These are phyloP conservation scores for Phyllosticta paracitricarpa DNA, from an alignment of 2,329 filamentous ascomycete genomes.

Conservation along the genomic window DNA sequence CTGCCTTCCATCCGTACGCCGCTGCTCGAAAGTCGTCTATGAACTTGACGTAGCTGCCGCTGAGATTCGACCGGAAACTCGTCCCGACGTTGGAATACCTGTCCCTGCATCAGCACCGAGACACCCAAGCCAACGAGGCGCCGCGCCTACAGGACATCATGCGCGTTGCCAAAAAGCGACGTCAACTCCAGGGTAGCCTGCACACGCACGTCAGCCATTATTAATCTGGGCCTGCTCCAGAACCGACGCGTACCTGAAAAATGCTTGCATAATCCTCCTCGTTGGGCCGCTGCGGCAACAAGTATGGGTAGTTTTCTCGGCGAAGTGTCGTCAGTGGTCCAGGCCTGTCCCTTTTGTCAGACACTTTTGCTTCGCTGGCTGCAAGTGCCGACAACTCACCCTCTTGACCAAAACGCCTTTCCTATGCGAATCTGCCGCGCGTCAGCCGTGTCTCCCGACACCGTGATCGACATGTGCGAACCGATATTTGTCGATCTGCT, in stretches of 20 bases:
- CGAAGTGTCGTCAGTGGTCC: constrained; percentile 55
- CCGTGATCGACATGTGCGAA: not conserved
- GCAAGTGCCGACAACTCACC: not conserved
- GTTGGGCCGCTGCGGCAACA: constrained; percentile 48
- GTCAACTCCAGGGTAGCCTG: constrained; percentile 58
- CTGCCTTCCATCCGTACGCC: constrained; percentile 60
- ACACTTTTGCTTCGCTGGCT: not conserved
- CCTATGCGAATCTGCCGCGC: constrained; percentile 48
- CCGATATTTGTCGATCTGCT: constrained; percentile 56
- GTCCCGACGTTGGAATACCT: constrained; percentile 56
- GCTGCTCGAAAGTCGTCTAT: constrained; percentile 63
- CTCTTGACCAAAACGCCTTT: constrained; percentile 64
- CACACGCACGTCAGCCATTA: not conserved
- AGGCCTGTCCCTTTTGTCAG: constrained; percentile 32
- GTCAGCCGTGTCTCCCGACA: not conserved
- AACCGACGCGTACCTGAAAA: constrained; percentile 40
- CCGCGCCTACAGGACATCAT: constrained; percentile 50
- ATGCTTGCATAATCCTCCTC: constrained; percentile 59
- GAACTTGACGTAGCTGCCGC: constrained; percentile 64
- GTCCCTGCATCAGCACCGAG: not conserved
- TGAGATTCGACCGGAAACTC: constrained; percentile 58
- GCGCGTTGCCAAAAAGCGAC: constrained; percentile 62
- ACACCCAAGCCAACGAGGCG: not conserved
- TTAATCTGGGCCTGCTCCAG: not conserved
- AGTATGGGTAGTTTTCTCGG: constrained; percentile 57